phyloP scores from a whole-genome alignment of 2,329 filamentous ascomycete species.

The Colletotrichum brevisporum region DNA sequence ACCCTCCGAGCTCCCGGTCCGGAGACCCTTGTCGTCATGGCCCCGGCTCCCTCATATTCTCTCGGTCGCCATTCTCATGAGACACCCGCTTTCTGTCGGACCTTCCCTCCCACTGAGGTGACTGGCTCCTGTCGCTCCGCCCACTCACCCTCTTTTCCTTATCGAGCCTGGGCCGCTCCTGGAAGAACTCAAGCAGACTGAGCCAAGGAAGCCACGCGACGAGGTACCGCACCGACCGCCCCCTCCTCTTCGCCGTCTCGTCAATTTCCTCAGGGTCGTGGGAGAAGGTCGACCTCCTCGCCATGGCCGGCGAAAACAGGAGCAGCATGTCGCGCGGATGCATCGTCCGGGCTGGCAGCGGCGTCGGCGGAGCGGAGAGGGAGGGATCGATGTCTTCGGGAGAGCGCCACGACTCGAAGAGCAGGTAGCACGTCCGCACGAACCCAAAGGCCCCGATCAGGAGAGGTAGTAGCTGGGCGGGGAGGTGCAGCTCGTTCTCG shows the following conservation, averaged over 20 bases:
- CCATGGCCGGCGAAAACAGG: slow-evolving; percentile 7
- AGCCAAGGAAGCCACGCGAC: slow-evolving; percentile 45
- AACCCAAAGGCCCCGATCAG: slow-evolving; percentile 44
- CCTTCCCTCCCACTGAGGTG: background rate
- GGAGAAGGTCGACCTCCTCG: background rate
- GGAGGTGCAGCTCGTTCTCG: slow-evolving; percentile 41
- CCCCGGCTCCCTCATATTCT: background rate
- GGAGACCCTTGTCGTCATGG: too few relatives aligned
- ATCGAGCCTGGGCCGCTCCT: slow-evolving; percentile 16
- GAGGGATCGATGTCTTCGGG: slow-evolving; percentile 26
- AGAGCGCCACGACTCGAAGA: slow-evolving; percentile 37
- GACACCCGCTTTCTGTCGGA: background rate
- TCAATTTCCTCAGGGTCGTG: background rate
- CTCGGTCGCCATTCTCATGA: background rate
- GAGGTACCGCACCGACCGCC: slow-evolving; percentile 37
- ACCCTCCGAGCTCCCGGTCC: too few relatives aligned
- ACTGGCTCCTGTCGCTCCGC: background rate
- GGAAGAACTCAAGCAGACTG: slow-evolving; percentile 41
- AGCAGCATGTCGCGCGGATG: background rate
- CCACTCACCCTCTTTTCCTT: background rate
- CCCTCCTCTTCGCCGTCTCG: background rate
- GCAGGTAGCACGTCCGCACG: slow-evolving; percentile 39
- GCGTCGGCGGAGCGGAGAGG: slow-evolving; percentile 1
- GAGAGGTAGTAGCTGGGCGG: slow-evolving; percentile 45
- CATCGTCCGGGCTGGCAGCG: background rate